phyloP scores from a whole-genome alignment of 306 rosid genomes.

The Cicer yamashitae region DNA sequence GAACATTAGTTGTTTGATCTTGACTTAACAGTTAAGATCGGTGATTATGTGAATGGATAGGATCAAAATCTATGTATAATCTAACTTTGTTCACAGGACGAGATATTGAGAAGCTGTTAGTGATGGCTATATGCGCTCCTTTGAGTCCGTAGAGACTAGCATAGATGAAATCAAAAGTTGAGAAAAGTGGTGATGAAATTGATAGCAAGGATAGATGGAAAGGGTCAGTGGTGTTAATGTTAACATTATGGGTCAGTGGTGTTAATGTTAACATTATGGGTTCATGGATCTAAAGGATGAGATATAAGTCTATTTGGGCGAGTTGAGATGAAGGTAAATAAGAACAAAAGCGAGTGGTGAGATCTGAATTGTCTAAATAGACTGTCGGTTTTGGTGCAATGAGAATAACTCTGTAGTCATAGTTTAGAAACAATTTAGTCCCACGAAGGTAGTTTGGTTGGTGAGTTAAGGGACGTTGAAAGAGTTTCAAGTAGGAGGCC shows the following conservation, averaged over 20 bases:
- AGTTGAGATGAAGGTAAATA: slow-evolving; percentile 1
- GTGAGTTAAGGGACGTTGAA: too few species aligned
- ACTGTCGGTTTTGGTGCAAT: neutral
- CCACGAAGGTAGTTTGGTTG: too few species aligned
- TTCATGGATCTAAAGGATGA: neutral
- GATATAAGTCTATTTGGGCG: neutral
- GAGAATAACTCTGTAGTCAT: neutral
- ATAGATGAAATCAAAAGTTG: slow-evolving; percentile 33
- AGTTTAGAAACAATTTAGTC: too few species aligned
- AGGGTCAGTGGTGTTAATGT: too few species aligned
- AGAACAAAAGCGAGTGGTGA: neutral
- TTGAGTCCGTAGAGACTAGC: slow-evolving; percentile 48
- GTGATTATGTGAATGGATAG: neutral
- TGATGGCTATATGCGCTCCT: slow-evolving; percentile 30
- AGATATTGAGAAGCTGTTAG: neutral
- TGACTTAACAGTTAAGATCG: neutral
- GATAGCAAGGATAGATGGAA: neutral
- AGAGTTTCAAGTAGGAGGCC: too few species aligned
- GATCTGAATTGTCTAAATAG: neutral
- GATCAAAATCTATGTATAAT: neutral
- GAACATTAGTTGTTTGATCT: neutral
- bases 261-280: neutral
- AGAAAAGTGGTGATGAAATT: neutral
- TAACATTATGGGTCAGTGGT: too few species aligned
- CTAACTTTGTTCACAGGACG: neutral